A percentile compares a stretch with the other conserved stretches of the same genome.
phyloP scores from a whole-genome alignment of 208 protist species.

The Leishmania martiniquensis region DNA sequence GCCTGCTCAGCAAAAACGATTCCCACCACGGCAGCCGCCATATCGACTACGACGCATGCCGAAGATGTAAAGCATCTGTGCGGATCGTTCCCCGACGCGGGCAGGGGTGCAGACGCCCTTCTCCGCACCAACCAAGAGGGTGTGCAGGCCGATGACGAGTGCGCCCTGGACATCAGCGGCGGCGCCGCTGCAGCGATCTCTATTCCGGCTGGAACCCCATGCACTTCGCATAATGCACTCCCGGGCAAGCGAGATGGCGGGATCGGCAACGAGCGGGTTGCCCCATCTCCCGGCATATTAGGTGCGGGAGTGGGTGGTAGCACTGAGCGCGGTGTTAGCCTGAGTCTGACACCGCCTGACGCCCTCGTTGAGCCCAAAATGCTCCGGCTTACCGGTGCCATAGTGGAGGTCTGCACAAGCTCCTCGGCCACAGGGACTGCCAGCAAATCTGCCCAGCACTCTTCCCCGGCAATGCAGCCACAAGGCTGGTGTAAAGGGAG shows the following conservation, averaged over 20 bases:
- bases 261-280: neutral
- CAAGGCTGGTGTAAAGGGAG: neutral
- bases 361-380: neutral
- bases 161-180: neutral
- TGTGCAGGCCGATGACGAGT: neutral
- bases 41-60: neutral
- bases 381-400: neutral
- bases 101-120: neutral
- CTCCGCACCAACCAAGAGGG: neutral
- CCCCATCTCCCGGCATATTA: neutral
- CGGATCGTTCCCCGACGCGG: neutral
- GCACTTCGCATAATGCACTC: neutral
- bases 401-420: neutral
- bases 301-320: neutral
- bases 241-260: neutral
- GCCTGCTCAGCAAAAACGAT: neutral
- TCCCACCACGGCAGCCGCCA: neutral
- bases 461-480: neutral
- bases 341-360: neutral
- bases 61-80: neutral
- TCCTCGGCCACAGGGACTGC: neutral
- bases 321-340: neutral
- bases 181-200: neutral
- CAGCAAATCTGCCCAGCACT: slow-evolving; percentile 7
- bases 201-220: neutral